phyloP scores from a whole-genome alignment of 2,329 filamentous ascomycete species.

The Colletotrichum graminicola region DNA sequence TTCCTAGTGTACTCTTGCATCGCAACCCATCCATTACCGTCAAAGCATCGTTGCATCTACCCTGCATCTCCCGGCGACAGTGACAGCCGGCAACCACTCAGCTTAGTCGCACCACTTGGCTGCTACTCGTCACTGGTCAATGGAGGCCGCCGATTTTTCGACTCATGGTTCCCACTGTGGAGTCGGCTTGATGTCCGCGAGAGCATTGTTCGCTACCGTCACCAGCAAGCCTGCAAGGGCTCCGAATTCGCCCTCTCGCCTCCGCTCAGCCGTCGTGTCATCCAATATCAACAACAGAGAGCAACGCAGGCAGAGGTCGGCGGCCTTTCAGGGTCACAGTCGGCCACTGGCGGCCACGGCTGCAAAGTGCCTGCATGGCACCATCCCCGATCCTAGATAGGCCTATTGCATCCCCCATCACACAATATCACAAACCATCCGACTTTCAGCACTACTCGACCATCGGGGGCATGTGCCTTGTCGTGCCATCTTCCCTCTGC shows the following conservation, averaged over 20 bases:
- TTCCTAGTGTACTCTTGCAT: neutral
- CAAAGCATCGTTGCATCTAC: conserved; percentile 11
- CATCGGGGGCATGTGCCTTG: conserved; percentile 33
- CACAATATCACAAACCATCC: conserved; percentile 43
- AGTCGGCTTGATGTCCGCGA: conserved; percentile 12
- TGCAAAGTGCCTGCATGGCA: conserved; percentile 38
- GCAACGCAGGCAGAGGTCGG: conserved; percentile 7
- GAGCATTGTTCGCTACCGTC: conserved; percentile 13
- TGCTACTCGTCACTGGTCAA: conserved; percentile 21
- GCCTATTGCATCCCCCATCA: conserved; percentile 32
- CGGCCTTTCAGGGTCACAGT: conserved; percentile 26
- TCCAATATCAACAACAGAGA: conserved; percentile 15
- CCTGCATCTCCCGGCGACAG: conserved; percentile 18
- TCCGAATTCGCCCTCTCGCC: conserved; percentile 35
- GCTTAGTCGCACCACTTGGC: conserved; percentile 28
- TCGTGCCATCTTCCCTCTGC: conserved; percentile 19
- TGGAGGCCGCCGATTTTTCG: conserved; percentile 28
- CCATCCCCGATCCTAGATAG: conserved; percentile 25
- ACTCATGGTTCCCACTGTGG: conserved; percentile 22
- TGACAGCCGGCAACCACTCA: conserved; percentile 12
- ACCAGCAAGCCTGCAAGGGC: conserved; percentile 28
- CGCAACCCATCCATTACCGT: conserved; percentile 2
- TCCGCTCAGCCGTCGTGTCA: conserved; percentile 6
- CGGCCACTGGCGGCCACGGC: conserved; percentile 27
- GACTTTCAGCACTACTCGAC: conserved; percentile 29